phyloP scores from a whole-genome alignment of 2,329 filamentous ascomycete genomes.

The Penicillium crustosum region DNA sequence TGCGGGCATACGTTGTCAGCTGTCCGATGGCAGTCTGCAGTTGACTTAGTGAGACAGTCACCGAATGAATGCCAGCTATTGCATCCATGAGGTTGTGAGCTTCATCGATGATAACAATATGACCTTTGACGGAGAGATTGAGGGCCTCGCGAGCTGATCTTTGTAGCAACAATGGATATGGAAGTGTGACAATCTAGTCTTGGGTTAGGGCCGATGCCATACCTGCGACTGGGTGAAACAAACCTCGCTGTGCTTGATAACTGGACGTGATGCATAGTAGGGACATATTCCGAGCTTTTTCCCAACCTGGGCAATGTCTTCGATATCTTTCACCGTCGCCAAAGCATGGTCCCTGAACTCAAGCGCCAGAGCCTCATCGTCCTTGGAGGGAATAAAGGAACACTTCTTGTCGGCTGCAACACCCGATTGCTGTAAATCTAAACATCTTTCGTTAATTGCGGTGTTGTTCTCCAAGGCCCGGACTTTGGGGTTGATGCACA shows the following conservation, averaged over 20 bases:
- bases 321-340: constrained; percentile 86
- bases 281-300: constrained; percentile 80
- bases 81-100: constrained; percentile 98
- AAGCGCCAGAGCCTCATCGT: constrained; percentile 68
- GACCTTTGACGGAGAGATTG: constrained; percentile 78
- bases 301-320: constrained; percentile 79
- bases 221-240: constrained; percentile 10
- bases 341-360: constrained; percentile 83
- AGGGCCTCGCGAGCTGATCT: constrained; percentile 83
- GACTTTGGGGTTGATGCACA: constrained; percentile 87
- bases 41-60: constrained; percentile 71
- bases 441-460: constrained; percentile 89
- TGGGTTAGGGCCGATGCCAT: background rate
- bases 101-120: constrained; percentile 94
- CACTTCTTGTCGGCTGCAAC: constrained; percentile 67
- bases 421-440: constrained; percentile 78
- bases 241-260: constrained; percentile 75
- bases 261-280: constrained; percentile 89
- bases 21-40: constrained; percentile 71
- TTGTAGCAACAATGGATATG: constrained; percentile 87
- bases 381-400: constrained; percentile 73
- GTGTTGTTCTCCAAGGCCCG: constrained; percentile 66
- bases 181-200: constrained; percentile 74
- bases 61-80: constrained; percentile 80
- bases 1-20: constrained; percentile 77